These are phyloP conservation scores for Gorgonomyces haynaldii DNA, from an alignment of 192 early-diverging fungal species.

Conservation along the genomic window DNA sequence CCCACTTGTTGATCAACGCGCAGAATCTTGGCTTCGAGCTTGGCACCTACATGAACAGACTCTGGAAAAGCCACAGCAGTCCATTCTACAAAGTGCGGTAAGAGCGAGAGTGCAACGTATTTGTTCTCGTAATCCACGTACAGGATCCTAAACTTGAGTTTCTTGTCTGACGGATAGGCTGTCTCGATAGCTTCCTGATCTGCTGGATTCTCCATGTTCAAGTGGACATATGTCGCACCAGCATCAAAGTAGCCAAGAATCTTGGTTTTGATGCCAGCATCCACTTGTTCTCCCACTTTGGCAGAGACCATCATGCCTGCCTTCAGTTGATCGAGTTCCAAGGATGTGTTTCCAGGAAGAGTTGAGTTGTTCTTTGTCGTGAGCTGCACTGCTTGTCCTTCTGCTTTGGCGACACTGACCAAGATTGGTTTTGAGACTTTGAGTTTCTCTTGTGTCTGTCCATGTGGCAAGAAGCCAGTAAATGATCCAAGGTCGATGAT, in stretches of 20 bases:
- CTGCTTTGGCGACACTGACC: too few species aligned
- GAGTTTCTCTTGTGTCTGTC: slow-evolving; percentile 58
- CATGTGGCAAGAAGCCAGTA: slow-evolving; percentile 64
- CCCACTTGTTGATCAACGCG: slow-evolving; percentile 53
- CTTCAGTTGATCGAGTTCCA: slow-evolving; percentile 47
- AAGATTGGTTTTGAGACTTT: too few species aligned
- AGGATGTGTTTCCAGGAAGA: background rate
- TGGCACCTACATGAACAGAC: slow-evolving; percentile 55
- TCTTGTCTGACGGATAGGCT: background rate
- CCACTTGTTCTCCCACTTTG: slow-evolving; percentile 48
- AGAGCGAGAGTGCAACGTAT: slow-evolving; percentile 24
- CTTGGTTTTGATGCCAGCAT: slow-evolving; percentile 54
- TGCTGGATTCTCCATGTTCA: slow-evolving; percentile 18
- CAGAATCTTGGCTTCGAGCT: slow-evolving; percentile 50
- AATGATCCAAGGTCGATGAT: slow-evolving; percentile 62
- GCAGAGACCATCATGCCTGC: slow-evolving; percentile 65
- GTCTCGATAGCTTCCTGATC: slow-evolving; percentile 44
- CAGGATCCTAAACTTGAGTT: slow-evolving; percentile 56
- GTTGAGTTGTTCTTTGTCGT: too few species aligned
- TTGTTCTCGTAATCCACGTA: slow-evolving; percentile 42
- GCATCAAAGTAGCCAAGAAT: slow-evolving; percentile 81
- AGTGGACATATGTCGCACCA: slow-evolving; percentile 49
- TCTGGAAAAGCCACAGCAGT: background rate
- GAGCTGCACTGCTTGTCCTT: too few species aligned
- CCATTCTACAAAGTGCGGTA: slow-evolving; percentile 7